These are phyloP conservation scores for Porphyridium purpureum DNA, from an alignment of 23 red algal genomes.

Conservation along the genomic window DNA sequence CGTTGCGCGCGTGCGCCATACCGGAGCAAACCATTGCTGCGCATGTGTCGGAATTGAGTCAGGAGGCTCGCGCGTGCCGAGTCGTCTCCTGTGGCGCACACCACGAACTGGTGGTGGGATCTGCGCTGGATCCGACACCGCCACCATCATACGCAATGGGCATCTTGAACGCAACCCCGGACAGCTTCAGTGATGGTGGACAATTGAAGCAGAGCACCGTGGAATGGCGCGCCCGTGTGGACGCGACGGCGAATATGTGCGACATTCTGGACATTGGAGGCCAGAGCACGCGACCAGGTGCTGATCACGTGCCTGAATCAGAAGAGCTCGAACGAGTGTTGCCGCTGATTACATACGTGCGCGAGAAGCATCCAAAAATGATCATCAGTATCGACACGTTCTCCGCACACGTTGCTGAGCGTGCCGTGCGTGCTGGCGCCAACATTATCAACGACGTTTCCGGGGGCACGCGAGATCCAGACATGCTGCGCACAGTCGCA, in stretches of 20 bases:
- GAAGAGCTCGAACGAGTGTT: conserved; percentile 37
- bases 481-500: conserved; percentile 21
- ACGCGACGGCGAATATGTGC: no score
- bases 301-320: conserved; percentile 10
- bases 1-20: no score
- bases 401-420: conserved; percentile 20
- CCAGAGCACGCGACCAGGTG: conserved; percentile 75
- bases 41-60: conserved; percentile 3
- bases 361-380: conserved; percentile 11
- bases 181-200: conserved; percentile 92
- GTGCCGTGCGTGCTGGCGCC: conserved; percentile 24
- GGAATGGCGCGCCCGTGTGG: no score
- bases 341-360: conserved; percentile 45
- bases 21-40: conserved; percentile 1
- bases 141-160: conserved; percentile 31
- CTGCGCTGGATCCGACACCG: no score
- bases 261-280: conserved; percentile 61
- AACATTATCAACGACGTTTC: conserved; percentile 78
- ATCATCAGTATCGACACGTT: conserved; percentile 72
- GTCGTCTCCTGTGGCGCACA: no score
- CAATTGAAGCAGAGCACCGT: no score
- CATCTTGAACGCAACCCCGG: conserved; percentile 79
- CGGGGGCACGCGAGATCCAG: conserved; percentile 20
- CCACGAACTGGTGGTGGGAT: no score
- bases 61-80: conserved; percentile 2